Conservation (phyloP, 805 yeast genomes). For the Suhomyces faveliae region DNA sequence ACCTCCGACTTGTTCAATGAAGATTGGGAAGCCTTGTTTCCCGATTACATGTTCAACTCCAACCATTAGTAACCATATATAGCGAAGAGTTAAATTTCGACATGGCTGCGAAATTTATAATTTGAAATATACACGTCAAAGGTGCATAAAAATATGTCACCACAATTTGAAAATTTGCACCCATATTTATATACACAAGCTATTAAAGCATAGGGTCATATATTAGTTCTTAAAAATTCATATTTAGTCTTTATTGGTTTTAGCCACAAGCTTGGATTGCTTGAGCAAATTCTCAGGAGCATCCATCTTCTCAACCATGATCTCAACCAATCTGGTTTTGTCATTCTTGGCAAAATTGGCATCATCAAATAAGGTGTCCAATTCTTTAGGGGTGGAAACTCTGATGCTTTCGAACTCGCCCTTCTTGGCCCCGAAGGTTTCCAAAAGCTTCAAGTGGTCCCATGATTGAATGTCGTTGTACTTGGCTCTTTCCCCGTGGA, state of each 20-base stretch:
- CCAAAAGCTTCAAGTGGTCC: conserved; percentile 34
- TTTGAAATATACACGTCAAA: not conserved
- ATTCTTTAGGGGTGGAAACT: conserved; percentile 26
- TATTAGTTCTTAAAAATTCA: not conserved
- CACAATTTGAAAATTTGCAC: not conserved
- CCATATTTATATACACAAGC: not conserved
- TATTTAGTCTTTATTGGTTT: conserved; percentile 17
- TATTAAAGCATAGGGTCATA: too few species aligned
- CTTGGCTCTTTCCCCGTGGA: conserved; percentile 37
- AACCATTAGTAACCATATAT: conserved; percentile 7
- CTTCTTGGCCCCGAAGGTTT: conserved; percentile 29
- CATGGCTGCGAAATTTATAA: not conserved
- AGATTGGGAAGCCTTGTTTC: conserved; percentile 52
- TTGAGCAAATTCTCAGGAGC: conserved; percentile 37
- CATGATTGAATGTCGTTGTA: conserved; percentile 41
- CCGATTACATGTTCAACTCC: conserved; percentile 40
- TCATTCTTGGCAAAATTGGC: conserved; percentile 28
- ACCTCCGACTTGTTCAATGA: conserved; percentile 47
- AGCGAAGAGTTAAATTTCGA: not conserved
- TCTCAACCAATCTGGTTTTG: conserved; percentile 35
- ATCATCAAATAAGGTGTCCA: conserved; percentile 25
- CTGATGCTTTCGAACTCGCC: conserved; percentile 24
- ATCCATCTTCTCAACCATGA: conserved; percentile 37
- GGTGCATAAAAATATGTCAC: not conserved
- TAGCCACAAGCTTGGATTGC: conserved; percentile 34